These are phyloP conservation scores for Fusarium keratoplasticum DNA, from an alignment of 2,329 filamentous ascomycete species.

Conservation along the genomic window DNA sequence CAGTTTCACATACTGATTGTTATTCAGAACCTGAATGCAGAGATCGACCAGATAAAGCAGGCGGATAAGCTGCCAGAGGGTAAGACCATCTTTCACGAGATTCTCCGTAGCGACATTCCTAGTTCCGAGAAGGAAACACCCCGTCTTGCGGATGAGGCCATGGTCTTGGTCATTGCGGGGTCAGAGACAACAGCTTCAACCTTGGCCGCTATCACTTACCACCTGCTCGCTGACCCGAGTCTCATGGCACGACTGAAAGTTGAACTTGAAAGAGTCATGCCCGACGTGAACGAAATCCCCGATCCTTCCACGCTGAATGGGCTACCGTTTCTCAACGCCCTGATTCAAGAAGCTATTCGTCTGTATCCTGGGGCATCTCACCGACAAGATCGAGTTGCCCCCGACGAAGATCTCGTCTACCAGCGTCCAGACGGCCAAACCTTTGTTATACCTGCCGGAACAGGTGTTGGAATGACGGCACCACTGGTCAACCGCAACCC, in stretches of 20 bases:
- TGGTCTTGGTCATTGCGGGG: slow-evolving; percentile 50
- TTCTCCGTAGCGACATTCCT: slow-evolving; percentile 46
- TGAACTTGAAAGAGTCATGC: slow-evolving; percentile 46
- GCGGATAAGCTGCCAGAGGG: slow-evolving; percentile 13
- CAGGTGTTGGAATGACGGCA: slow-evolving; percentile 53
- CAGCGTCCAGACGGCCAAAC: slow-evolving; percentile 29
- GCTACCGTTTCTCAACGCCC: slow-evolving; percentile 53
- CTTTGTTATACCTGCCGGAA: slow-evolving; percentile 47
- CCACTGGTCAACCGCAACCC: slow-evolving; percentile 41
- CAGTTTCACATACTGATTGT: not conserved
- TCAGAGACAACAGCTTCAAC: slow-evolving; percentile 52
- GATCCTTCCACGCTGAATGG: slow-evolving; percentile 44
- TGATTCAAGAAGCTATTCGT: slow-evolving; percentile 54
- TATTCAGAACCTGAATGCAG: slow-evolving; percentile 5
- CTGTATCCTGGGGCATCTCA: slow-evolving; percentile 52
- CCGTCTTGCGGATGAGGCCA: slow-evolving; percentile 50
- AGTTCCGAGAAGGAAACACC: slow-evolving; percentile 46
- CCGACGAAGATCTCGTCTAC: slow-evolving; percentile 46
- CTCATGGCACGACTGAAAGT: slow-evolving; percentile 45
- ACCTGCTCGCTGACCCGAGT: slow-evolving; percentile 49
- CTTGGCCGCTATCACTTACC: slow-evolving; percentile 49
- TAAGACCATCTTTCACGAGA: slow-evolving; percentile 48
- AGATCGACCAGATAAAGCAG: slow-evolving; percentile 20
- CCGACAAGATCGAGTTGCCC: slow-evolving; percentile 46
- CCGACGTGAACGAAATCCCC: slow-evolving; percentile 9